These are phyloP conservation scores for Pseudogymnoascus sp. DNA, from an alignment of 2,329 filamentous ascomycete genomes.

Conservation along the genomic window DNA sequence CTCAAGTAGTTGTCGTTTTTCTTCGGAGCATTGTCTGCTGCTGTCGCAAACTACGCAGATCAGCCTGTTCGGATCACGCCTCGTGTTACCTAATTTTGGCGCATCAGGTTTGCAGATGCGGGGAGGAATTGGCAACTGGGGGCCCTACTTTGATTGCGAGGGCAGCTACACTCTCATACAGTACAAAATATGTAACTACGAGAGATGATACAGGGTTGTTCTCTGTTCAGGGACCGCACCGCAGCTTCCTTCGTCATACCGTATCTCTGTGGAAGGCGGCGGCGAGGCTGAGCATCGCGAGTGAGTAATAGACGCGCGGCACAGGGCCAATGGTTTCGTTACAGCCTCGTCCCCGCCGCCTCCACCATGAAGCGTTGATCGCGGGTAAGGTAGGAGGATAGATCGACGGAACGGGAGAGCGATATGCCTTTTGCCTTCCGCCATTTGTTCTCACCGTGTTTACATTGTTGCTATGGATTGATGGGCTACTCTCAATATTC, in stretches of 20 bases:
- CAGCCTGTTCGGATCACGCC: neutral
- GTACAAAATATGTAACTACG: neutral
- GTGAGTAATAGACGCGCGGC: constrained; percentile 8
- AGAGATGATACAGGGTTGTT: neutral
- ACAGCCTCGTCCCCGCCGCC: neutral
- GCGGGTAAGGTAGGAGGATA: neutral
- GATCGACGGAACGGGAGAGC: neutral
- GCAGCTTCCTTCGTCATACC: constrained; percentile 1
- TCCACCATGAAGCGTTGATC: neutral
- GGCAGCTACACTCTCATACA: neutral
- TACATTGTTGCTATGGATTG: neutral
- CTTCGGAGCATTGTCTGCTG: neutral
- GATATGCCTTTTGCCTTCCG: neutral
- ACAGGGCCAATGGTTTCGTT: constrained; percentile 2
- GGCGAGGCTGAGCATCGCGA: neutral
- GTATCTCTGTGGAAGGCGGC: constrained; percentile 4
- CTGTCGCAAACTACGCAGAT: neutral
- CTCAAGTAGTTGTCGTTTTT: neutral
- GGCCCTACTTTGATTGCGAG: neutral
- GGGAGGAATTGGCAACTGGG: neutral
- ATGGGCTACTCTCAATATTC: neutral
- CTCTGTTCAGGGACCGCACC: neutral
- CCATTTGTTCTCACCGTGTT: neutral
- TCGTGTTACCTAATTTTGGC: constrained; percentile 6
- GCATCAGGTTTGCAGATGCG: neutral